phyloP scores from a whole-genome alignment of 768 basidiomycete genomes.

The Dentipellis fragilis region DNA sequence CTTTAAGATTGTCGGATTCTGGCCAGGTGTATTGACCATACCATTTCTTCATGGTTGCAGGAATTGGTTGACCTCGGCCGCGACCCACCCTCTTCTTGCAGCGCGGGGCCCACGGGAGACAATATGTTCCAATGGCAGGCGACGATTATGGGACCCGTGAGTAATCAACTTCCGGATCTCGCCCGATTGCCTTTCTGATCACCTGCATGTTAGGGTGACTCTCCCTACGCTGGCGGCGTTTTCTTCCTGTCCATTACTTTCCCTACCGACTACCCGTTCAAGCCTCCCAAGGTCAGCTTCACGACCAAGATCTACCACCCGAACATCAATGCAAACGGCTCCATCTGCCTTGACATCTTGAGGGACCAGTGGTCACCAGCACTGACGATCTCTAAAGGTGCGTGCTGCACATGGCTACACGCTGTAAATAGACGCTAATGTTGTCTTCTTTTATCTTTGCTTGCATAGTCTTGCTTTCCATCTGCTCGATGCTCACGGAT shows the following conservation, averaged over 20 bases:
- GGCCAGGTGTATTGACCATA: background rate
- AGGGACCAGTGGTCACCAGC: conserved; percentile 99
- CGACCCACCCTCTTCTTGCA: conserved; percentile 99
- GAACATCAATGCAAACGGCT: conserved; percentile 99
- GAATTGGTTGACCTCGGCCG: conserved; percentile 99
- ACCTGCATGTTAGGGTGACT: conserved; percentile 65
- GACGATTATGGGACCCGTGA: conserved; percentile 97
- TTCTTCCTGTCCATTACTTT: conserved; percentile 95
- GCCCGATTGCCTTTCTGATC: background rate
- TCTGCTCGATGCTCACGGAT: conserved; percentile 99
- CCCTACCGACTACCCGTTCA: conserved; percentile 99
- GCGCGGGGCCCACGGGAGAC: conserved; percentile 94
- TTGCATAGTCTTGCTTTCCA: conserved; percentile 77
- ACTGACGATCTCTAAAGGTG: conserved; percentile 97
- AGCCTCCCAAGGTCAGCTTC: conserved; percentile 99
- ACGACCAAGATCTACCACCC: conserved; percentile 96
- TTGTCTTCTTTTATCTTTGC: background rate
- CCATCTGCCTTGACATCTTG: conserved; percentile 96
- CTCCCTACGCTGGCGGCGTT: conserved; percentile 96
- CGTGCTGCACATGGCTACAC: conserved; percentile 12
- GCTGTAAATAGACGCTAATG: background rate
- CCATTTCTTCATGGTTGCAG: conserved; percentile 29
- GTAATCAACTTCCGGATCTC: conserved; percentile 22
- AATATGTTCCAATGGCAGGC: conserved; percentile 99
- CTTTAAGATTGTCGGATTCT: background rate